phyloP scores from a whole-genome alignment of 2,329 filamentous ascomycete species.

The Sporothrix luriei region DNA sequence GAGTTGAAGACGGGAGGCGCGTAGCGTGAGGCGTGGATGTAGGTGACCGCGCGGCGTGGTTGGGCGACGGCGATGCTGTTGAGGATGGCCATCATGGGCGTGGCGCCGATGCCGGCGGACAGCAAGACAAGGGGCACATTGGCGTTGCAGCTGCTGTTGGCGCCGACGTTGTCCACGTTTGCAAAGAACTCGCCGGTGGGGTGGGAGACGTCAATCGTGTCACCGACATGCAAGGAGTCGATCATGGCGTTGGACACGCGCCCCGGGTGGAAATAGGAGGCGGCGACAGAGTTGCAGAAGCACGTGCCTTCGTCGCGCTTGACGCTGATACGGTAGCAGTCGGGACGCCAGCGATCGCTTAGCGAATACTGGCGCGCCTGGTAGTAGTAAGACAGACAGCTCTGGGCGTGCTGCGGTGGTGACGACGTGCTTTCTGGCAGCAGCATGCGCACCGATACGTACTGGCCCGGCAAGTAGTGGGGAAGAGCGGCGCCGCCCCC shows the following conservation, averaged over 20 bases:
- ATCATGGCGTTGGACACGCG: constrained; percentile 72
- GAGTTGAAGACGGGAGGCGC: constrained; percentile 57
- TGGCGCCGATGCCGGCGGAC: constrained; percentile 62
- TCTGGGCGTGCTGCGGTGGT: constrained; percentile 41
- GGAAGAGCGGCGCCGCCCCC: constrained; percentile 58
- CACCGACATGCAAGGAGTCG: constrained; percentile 62
- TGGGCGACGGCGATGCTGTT: constrained; percentile 54
- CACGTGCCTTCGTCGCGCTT: constrained; percentile 65
- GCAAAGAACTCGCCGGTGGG: constrained; percentile 66
- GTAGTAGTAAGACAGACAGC: constrained; percentile 50
- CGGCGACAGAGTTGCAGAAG: constrained; percentile 47
- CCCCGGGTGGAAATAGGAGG: constrained; percentile 58
- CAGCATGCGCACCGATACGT: constrained; percentile 64
- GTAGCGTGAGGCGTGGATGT: constrained; percentile 60
- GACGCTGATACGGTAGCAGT: constrained; percentile 67
- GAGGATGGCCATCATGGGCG: constrained; percentile 63
- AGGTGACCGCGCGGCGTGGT: constrained; percentile 56
- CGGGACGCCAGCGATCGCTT: constrained; percentile 62
- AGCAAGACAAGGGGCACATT: constrained; percentile 60
- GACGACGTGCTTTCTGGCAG: constrained; percentile 50
- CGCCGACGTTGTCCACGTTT: constrained; percentile 45
- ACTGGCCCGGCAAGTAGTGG: constrained; percentile 69
- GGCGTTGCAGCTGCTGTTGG: constrained; percentile 33
- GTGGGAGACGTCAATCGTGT: constrained; percentile 67
- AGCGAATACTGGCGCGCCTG: constrained; percentile 75